phyloP scores from a whole-genome alignment of 176 grass and related monocot genomes.

The Avena atlantica region DNA sequence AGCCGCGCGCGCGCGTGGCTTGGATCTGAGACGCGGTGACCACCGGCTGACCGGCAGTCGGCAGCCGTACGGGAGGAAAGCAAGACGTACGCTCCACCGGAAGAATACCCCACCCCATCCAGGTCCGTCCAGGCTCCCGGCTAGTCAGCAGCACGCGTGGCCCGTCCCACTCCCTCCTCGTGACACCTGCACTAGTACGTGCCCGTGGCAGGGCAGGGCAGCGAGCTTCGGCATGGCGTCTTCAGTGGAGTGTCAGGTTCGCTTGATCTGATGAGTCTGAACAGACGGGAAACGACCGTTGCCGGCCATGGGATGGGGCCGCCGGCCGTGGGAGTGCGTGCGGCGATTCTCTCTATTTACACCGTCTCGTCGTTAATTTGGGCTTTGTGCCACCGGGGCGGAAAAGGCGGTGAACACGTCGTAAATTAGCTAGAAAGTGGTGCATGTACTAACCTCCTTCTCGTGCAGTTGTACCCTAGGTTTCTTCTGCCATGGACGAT shows the following conservation, averaged over 20 bases:
- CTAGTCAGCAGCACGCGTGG: not conserved
- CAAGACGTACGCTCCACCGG: not conserved
- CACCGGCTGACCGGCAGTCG: not conserved
- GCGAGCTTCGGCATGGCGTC: not conserved
- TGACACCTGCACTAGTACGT: slow-evolving; percentile 10
- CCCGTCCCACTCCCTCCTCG: not conserved
- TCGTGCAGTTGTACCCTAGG: too few relatives aligned
- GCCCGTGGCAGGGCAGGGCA: not conserved
- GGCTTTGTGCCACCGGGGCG: not conserved
- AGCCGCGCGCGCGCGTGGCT: not conserved
- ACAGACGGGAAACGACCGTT: not conserved
- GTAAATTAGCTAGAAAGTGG: too few relatives aligned
- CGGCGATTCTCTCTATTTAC: too few relatives aligned
- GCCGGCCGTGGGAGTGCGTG: too few relatives aligned
- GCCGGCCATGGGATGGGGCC: too few relatives aligned
- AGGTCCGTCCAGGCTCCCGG: not conserved
- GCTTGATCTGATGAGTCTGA: not conserved
- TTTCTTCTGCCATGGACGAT: too few relatives aligned
- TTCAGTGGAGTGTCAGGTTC: not conserved
- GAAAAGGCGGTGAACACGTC: not conserved
- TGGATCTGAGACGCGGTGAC: not conserved
- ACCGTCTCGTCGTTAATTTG: not conserved
- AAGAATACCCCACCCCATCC: not conserved
- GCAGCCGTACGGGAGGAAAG: not conserved
- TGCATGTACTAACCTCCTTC: too few relatives aligned